A percentile compares a stretch with the other conserved stretches of the same genome.
Evolutionary conservation across 805 yeast species (phyloP).

Genomic region (Starmerella tilneyi): DNA sequence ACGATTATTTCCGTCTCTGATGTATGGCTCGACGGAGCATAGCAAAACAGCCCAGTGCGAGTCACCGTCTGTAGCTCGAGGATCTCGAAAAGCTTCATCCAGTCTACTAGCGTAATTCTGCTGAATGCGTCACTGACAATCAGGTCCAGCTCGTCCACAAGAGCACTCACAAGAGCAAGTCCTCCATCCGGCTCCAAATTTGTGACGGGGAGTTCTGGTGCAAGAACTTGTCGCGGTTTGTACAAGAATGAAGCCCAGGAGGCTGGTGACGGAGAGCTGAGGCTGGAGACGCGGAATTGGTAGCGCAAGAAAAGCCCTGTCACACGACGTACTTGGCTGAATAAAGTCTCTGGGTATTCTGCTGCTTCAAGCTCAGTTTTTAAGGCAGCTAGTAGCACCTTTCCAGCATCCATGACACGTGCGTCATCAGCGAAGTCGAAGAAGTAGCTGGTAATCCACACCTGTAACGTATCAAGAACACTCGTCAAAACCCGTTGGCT

Average conservation of each 20-base stretch:
- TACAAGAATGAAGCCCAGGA: neutral
- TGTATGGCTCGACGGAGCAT: slow-evolving; percentile 36
- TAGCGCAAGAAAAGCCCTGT: slow-evolving; percentile 8
- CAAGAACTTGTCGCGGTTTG: neutral
- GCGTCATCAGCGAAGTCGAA: slow-evolving; percentile 63
- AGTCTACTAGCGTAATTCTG: slow-evolving; percentile 54
- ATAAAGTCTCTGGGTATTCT: slow-evolving; percentile 11
- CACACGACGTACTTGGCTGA: neutral
- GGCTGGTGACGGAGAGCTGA: neutral
- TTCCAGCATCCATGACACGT: slow-evolving; percentile 39
- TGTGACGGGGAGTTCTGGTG: slow-evolving; percentile 14
- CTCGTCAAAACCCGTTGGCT: slow-evolving; percentile 75
- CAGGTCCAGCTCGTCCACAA: slow-evolving; percentile 54
- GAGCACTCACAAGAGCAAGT: slow-evolving; percentile 39
- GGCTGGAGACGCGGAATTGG: slow-evolving; percentile 8
- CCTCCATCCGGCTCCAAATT: slow-evolving; percentile 18
- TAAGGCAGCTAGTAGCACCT: slow-evolving; percentile 5
- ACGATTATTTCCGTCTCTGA: slow-evolving; percentile 49
- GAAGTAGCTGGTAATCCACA: slow-evolving; percentile 63
- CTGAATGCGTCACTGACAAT: slow-evolving; percentile 48
- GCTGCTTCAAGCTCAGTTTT: slow-evolving; percentile 4
- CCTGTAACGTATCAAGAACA: slow-evolving; percentile 61
- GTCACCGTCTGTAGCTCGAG: slow-evolving; percentile 60
- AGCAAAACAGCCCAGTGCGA: slow-evolving; percentile 48
- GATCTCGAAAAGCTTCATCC: slow-evolving; percentile 66